Percentiles rank a stretch among this genome's conserved stretches.
These are phyloP conservation scores for Lojkania enalia DNA, from an alignment of 2,329 filamentous ascomycete species.

Conservation along the genomic window DNA sequence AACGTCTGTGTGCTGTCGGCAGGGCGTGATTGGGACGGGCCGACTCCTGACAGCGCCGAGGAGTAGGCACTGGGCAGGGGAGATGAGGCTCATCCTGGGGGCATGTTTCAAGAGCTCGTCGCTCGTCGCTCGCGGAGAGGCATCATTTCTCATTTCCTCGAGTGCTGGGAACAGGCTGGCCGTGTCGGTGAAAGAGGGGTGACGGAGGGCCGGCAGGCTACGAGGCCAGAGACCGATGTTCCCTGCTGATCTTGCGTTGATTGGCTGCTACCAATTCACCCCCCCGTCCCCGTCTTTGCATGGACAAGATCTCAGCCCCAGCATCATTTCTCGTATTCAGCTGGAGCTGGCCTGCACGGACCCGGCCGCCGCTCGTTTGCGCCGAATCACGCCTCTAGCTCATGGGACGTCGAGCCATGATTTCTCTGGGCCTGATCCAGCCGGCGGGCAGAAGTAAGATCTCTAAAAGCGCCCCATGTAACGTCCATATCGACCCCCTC, in stretches of 20 bases:
- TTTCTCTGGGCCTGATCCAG: background rate
- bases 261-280: too few species aligned
- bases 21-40: too few species aligned
- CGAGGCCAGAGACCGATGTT: too few species aligned
- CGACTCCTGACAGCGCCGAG: too few species aligned
- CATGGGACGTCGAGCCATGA: background rate
- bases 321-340: slow-evolving; percentile 16
- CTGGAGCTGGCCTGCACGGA: slow-evolving; percentile 7
- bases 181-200: too few species aligned
- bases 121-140: too few species aligned
- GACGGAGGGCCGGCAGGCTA: too few species aligned
- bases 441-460: background rate
- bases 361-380: slow-evolving; percentile 4
- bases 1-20: too few species aligned
- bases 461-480: background rate
- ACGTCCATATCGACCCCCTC: background rate
- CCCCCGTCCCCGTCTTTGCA: too few species aligned
- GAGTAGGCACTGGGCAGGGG: background rate
- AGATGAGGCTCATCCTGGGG: background rate
- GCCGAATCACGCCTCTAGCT: slow-evolving; percentile 13
- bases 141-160: too few species aligned
- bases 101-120: background rate
- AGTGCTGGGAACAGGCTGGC: too few species aligned
- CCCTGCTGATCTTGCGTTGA: too few species aligned
- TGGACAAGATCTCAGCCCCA: slow-evolving; percentile 1